Evolutionary conservation across 164 flowering plant genomes (phyloP).

Genomic region (Macadamia tetraphylla): DNA sequence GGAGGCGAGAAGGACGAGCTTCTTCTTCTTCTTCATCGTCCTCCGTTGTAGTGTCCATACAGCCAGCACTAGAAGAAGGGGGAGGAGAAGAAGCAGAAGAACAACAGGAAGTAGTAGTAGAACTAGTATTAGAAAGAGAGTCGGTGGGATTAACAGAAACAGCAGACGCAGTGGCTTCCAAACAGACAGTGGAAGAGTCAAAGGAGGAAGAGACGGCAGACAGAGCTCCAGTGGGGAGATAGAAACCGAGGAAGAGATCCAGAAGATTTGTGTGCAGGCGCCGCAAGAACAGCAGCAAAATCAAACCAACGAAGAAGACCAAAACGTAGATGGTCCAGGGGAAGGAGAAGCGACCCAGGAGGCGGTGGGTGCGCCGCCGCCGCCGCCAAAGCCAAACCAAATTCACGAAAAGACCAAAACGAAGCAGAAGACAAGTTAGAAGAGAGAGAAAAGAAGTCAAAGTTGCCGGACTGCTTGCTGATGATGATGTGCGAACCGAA

Average conservation of each 20-base stretch:
- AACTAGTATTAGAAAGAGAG: neutral
- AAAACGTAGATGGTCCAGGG: too few relatives aligned
- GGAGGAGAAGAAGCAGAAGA: constrained; percentile 14
- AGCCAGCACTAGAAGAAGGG: neutral
- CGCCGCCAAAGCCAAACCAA: constrained; percentile 1
- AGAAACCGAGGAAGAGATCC: constrained; percentile 9
- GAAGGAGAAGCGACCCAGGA: too few relatives aligned
- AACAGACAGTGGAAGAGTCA: constrained; percentile 4
- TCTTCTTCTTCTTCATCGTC: constrained; percentile 2
- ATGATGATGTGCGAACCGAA: constrained; percentile 98
- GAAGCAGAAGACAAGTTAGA: neutral
- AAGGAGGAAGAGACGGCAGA: constrained; percentile 1
- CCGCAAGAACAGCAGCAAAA: too few relatives aligned
- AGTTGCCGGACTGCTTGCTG: constrained; percentile 73
- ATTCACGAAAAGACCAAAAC: neutral
- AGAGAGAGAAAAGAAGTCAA: constrained; percentile 5
- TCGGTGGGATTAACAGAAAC: neutral
- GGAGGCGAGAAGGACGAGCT: neutral
- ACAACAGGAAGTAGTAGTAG: constrained; percentile 6
- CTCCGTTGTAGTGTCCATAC: neutral
- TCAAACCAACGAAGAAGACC: too few relatives aligned
- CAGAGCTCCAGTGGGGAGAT: constrained; percentile 2
- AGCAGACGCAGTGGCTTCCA: neutral
- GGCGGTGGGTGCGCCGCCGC: too few relatives aligned
- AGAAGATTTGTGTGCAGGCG: neutral